Base-by-base conservation (phyloP, 164 flowering plant genomes). In the Sextonia rubra region DNA sequence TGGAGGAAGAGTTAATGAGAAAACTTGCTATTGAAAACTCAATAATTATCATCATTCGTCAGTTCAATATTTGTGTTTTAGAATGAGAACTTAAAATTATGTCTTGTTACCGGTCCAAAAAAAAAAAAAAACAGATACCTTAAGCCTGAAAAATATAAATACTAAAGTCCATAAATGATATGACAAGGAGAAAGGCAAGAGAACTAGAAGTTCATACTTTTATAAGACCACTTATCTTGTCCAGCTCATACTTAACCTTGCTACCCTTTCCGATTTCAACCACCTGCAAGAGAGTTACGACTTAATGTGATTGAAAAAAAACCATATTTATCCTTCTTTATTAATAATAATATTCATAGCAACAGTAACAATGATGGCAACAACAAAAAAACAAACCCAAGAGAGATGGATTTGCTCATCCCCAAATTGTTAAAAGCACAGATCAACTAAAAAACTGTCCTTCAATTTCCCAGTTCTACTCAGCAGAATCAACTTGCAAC, bases 231-330 rank as follows among this genome's bases (percentile, higher is more conserved):
- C 78, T 85, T 61, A 69, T 69, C 85, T 93, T 93, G 89, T 93
- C 97, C 22, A 93, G 91, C 83, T 93, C 98, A 55, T 93, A 93
- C 80, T 93, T 93, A 12, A 93, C 98, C 82, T 90, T 91, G 88
- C 98, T 84, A 14, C 98, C 94, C 77, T 91, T 90, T 69, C 92
- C 74, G 72, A 93, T 93, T 78, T 91, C 98, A 76, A 91, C 88
- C 69, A 93, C 98, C 94, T 93, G 87, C 49, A 30, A 47, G 47
- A 47, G 26, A n/a, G 9, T 29, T 29, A 64, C 14, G 27, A 64
- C 67, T 26, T 25, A 18, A 18, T 24, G 15, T 29, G 17, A 27
- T 17, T 29, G 44, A 64, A 14, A 20, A 15, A 27, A 12, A 20
- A 15, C 4, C 7, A 12, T 15, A 52, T 37, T 20, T 52, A 52